Base-by-base conservation (phyloP, 257 asterid genomes). In the Galeopsis tetrahit region DNA sequence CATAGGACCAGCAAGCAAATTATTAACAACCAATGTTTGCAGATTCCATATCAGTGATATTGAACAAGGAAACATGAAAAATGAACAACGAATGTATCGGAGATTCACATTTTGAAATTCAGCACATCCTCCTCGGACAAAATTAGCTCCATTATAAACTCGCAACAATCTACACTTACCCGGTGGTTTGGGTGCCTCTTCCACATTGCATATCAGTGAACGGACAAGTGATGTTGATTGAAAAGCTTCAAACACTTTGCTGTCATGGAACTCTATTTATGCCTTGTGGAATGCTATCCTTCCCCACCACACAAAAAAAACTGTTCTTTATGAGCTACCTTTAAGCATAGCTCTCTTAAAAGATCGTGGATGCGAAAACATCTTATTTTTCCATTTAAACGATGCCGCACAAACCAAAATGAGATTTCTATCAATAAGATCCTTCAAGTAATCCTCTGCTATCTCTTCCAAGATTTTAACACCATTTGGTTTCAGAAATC, bases 401-500 rank as follows among this genome's bases (percentile, higher is more conserved):
- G 10, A 63, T n/a, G n/a, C n/a, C 17, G 55, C 6, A 28, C 17
- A 33, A 15, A 40, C 69, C 0, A 63, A 1, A 40, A 63, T 3
- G 10, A 63, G 69, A 21, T 40, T 63, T 13, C 38, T 63, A 11
- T 63, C 69, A 28, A 63, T 11, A 6, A 63, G 9, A 32, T 63
- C 69, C 49, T 63, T 63, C 4, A 63, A 4, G 69, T 17, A 63
- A 10, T 44, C 55, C 69, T 63, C 69, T 9, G 55, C 55, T 10
- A 63, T 63, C 14, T 39, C 51, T 39, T 63, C 52, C 17, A 63
- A 39, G 4, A 63, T 8, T 39, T 63, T 14, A 1, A 7, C 9
- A 4, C 69, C 10, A 1, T 63, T 63, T 40, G 69, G 55, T 63
- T 63, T 63, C 5, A 63, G 13, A 63, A 63, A 63, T 9, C 69